phyloP scores from a whole-genome alignment of 495 filamentous ascomycete genomes.

The Amphirosellinia nigrospora region DNA sequence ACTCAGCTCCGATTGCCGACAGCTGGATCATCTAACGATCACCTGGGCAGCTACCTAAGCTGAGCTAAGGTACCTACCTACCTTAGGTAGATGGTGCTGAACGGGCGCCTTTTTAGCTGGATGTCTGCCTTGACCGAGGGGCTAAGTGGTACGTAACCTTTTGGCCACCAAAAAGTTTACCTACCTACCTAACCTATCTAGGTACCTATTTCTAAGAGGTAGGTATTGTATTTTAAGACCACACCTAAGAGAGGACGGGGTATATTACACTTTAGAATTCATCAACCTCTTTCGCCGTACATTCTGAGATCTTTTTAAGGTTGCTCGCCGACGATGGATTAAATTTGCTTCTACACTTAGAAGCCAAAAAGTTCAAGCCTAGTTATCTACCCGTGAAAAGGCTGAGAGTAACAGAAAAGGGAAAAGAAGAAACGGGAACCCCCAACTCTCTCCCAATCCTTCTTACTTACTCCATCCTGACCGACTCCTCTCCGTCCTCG shows the following conservation, averaged over 20 bases:
- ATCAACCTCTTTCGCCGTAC: background rate
- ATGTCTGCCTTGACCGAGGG: slow-evolving; percentile 19
- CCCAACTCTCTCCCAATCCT: slow-evolving; percentile 8
- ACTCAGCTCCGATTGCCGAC: background rate
- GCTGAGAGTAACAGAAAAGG: background rate
- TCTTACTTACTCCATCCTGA: background rate
- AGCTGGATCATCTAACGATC: background rate
- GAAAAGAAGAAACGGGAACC: background rate
- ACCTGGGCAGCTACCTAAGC: too few relatives aligned
- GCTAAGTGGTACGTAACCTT: slow-evolving; percentile 12
- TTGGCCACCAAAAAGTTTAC: background rate
- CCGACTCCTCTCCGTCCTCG: background rate
- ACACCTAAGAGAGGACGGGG: background rate
- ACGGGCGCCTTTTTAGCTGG: background rate
- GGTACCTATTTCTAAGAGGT: too few relatives aligned
- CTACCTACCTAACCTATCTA: too few relatives aligned
- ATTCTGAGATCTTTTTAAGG: background rate
- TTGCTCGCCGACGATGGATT: background rate
- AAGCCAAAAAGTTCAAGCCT: background rate
- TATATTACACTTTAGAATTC: background rate
- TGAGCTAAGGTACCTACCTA: too few relatives aligned
- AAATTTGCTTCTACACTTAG: background rate
- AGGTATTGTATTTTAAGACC: too few relatives aligned
- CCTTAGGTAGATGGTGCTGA: background rate
- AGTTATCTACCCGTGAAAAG: background rate